These are phyloP conservation scores for Bisporella sp. DNA, from an alignment of 2,329 filamentous ascomycete genomes.

Conservation along the genomic window DNA sequence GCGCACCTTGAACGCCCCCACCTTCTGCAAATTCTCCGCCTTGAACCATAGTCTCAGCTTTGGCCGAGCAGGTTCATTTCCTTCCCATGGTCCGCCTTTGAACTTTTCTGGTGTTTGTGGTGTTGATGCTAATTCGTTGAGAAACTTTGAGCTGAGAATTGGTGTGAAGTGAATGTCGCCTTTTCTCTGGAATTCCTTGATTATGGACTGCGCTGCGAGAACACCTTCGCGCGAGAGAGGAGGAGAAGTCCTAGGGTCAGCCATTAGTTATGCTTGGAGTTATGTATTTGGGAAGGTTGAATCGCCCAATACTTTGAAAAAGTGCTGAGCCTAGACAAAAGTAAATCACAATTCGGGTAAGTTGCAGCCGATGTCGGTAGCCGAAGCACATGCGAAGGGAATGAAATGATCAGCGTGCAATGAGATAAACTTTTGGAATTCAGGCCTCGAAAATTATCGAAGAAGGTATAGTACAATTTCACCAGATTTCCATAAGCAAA, in stretches of 20 bases:
- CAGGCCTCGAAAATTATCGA: conserved; percentile 22
- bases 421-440: conserved; percentile 24
- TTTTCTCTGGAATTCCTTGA: conserved; percentile 47
- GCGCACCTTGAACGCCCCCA: conserved; percentile 88
- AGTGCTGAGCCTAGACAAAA: not conserved
- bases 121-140: conserved; percentile 68
- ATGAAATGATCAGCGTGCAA: too few species aligned
- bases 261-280: not conserved
- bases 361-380: too few species aligned
- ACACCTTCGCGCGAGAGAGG: conserved; percentile 71
- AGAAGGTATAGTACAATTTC: conserved; percentile 29
- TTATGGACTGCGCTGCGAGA: conserved; percentile 61
- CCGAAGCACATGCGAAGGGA: too few species aligned
- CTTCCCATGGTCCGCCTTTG: conserved; percentile 48
- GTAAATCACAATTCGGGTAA: too few species aligned
- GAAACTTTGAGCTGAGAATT: conserved; percentile 69
- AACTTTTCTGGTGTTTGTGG: conserved; percentile 51
- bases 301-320: not conserved
- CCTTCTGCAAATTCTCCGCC: conserved; percentile 85
- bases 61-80: conserved; percentile 52
- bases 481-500: conserved; percentile 19
- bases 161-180: conserved; percentile 68
- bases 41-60: conserved; percentile 81
- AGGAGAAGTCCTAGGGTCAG: conserved; percentile 45
- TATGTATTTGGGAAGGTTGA: too few species aligned